These are phyloP conservation scores for Lasiodiplodia citricola DNA, from an alignment of 2,329 filamentous ascomycete species.

Conservation along the genomic window DNA sequence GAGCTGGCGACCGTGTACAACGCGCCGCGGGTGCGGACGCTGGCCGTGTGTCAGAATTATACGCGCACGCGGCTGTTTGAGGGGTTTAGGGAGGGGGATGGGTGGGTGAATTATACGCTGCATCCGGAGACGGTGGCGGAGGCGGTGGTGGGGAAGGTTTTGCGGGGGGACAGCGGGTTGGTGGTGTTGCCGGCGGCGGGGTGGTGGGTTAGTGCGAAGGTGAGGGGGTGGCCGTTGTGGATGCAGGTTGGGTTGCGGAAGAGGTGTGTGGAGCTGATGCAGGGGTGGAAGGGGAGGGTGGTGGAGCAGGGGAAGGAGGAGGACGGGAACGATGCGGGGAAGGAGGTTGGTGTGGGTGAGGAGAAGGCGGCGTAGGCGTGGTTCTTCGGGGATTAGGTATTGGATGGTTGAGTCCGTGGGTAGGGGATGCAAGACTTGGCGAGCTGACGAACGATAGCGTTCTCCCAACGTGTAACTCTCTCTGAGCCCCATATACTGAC, in stretches of 20 bases:
- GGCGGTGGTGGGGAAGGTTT: slow-evolving; percentile 64
- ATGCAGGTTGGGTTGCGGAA: slow-evolving; percentile 61
- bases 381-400: too few species aligned
- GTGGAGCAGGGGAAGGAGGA: slow-evolving; percentile 40
- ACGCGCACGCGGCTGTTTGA: slow-evolving; percentile 66
- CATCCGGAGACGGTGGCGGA: slow-evolving; percentile 69
- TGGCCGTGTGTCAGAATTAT: slow-evolving; percentile 69
- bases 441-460: too few species aligned
- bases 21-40: slow-evolving; percentile 67
- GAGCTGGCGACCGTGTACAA: slow-evolving; percentile 60
- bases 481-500: too few species aligned
- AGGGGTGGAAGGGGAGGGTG: slow-evolving; percentile 43
- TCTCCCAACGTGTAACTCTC: too few species aligned
- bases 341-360: too few species aligned
- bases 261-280: slow-evolving; percentile 42
- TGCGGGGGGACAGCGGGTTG: slow-evolving; percentile 63
- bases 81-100: slow-evolving; percentile 58
- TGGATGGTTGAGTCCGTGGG: too few species aligned
- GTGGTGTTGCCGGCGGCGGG: slow-evolving; percentile 58
- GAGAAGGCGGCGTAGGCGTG: too few species aligned
- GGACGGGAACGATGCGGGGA: slow-evolving; percentile 26
- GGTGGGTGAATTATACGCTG: slow-evolving; percentile 60
- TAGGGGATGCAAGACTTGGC: too few species aligned
- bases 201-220: slow-evolving; percentile 40
- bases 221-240: slow-evolving; percentile 67